Evolutionary conservation across 768 basidiomycete species (phyloP).

Genomic region (Leucogyrophana mollusca): DNA sequence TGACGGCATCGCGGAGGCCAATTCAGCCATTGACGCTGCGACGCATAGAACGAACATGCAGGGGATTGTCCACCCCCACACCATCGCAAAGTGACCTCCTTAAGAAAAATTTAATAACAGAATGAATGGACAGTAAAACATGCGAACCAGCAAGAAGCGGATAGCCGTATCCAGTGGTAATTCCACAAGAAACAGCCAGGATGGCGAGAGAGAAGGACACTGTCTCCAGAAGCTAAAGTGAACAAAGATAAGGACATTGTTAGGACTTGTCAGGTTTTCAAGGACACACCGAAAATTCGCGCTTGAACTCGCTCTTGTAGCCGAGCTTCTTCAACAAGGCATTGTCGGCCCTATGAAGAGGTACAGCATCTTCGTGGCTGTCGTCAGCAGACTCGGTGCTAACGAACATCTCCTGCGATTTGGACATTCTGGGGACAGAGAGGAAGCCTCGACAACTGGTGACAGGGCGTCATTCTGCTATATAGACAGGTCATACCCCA

Average conservation of each 20-base stretch:
- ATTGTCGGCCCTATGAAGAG: slow-evolving; percentile 16
- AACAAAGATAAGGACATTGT: not conserved
- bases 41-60: slow-evolving; percentile 16
- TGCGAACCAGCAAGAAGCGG: slow-evolving; percentile 15
- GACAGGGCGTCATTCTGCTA: not conserved
- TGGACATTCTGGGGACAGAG: slow-evolving; percentile 6
- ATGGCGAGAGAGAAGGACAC: slow-evolving; percentile 23
- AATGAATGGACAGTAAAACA: not conserved
- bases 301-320: slow-evolving; percentile 24
- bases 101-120: not conserved
- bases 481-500: no score
- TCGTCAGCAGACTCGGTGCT: slow-evolving; percentile 4
- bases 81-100: slow-evolving; percentile 23
- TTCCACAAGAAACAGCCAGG: slow-evolving; percentile 20
- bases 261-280: not conserved
- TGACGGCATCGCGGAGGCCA: slow-evolving; percentile 20
- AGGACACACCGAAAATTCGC: slow-evolving; percentile 22
- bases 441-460: not conserved
- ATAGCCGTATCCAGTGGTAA: slow-evolving; percentile 17
- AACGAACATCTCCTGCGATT: not conserved
- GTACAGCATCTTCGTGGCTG: slow-evolving; percentile 4
- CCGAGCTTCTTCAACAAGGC: slow-evolving; percentile 18
- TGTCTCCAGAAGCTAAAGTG: slow-evolving; percentile 17
- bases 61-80: slow-evolving; percentile 22
- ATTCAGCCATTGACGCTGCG: slow-evolving; percentile 18